Evolutionary conservation across 1,284 basidiomycete species (phyloP), one percentile per base, ranked within the genome.

Genomic region (Ganoderma sp.): DNA sequence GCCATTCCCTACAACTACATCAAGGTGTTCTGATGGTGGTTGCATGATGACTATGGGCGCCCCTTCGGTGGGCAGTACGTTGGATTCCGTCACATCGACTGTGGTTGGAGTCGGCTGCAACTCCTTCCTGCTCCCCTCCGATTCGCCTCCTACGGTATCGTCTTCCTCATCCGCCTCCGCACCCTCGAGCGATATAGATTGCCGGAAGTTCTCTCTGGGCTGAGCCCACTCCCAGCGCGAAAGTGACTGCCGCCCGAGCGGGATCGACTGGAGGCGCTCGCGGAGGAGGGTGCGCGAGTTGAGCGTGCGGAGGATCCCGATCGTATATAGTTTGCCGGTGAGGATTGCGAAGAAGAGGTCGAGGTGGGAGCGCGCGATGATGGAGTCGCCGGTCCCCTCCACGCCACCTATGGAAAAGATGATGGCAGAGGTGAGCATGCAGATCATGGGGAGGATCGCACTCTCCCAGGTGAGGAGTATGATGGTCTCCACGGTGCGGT

Each of bases 381-480:
- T 3, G 48, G 63, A 63, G 32, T 22, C 7, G 28, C 25, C 52
- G 39, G 25, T 19, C 60, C 41, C 56, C 39, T 54, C 3, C 63
- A 84, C 84, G 19, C 80, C 76, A 61, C 75, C 74, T 14, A 78
- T 77, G 69, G 83, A 79, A 70, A 82, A 84, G 17, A 86, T 70
- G 34, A 76, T 74, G 5, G 81, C 80, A 10, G 84, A 82, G 54
- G 81, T 70, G 50, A 85, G 68, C 80, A 84, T 84, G 69, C 80
- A 83, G 5, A 81, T 68, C 4, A 80, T 81, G 2, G 86, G 85
- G 42, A 84, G 75, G 17, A 81, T 76, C 14, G 86, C 83, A 3
- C 85, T 83, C 71, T 85, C 84, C 77, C 84, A 84, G 28, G 84
- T 83, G 63, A 86, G 79, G 28, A 78, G 68, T 68, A 85, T 84